Evolutionary conservation across 495 filamentous ascomycete genomes (phyloP), one percentile per base, ranked within the genome.

Genomic region (Annulohypoxylon moriforme): DNA sequence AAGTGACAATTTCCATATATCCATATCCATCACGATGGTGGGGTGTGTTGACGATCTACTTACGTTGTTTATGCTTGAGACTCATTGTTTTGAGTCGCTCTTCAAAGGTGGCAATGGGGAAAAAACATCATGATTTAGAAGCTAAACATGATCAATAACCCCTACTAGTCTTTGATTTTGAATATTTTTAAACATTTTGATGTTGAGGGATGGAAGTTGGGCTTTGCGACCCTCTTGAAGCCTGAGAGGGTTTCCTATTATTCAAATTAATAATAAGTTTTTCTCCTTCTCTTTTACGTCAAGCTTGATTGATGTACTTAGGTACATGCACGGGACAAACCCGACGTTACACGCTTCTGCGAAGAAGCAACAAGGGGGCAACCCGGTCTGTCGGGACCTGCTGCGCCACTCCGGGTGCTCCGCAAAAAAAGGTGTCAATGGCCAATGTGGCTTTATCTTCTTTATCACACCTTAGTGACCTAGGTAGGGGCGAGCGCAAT

Each of bases 281-380:
- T 52, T 52, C 47, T 29, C 46, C 25, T 14, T 29, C 13, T 40
- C 13, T 13, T 25, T 29, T 25, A 52, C 29, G 47, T 24, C 24
- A 25, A 29, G 24, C 22, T 52, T 27, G 13, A 27, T 52, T 27
- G 24, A 52, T 27, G 47, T 55, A 55, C 50, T 34, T 34, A 34
- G 29, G 27, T 55, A 55, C 50, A 34, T 55, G 29, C 29, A n/a
- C 50, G 50, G 50, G 29, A 10, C 47, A 55, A 33, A 34, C 29
- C 50, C 27, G 50, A 33, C 29, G 50, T 55, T 52, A 52, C 47
- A 52, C 47, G 13, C 24, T 7, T 25, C 47, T 55, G 50, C 50
- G 14, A 55, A 20, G 50, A 55, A 36, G 29, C 50, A 55, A 55
- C 47, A 52, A 52, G 47, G 47, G 47, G 29, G 50, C 50, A 55